Evolutionary conservation across 2,329 filamentous ascomycete genomes (phyloP), one percentile per base, ranked within the genome.

Genomic region (Fusarium sp.): DNA sequence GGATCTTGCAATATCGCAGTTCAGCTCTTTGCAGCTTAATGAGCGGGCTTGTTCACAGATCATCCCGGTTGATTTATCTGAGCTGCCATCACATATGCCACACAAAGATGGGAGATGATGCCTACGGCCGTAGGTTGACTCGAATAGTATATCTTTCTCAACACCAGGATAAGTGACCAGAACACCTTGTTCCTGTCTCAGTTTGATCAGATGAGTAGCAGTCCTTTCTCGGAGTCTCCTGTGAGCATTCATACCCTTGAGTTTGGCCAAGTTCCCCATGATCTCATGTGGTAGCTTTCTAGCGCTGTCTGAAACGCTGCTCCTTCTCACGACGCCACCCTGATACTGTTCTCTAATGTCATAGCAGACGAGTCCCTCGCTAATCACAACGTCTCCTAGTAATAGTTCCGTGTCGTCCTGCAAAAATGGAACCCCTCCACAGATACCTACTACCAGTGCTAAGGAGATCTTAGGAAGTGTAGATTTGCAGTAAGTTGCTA

Each of bases 151-250:
- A 4, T 52, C 48, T 5, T n/a, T 5, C 2, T 52, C 24, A 3
- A 15, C 0, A 2, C 24, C 35, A 4, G 35, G 48, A 1, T n/a
- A 43, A 20, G 13, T 41, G 12, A n/a, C 3, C 6, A 1, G 2
- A 3, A 11, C 8, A 1, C 3, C 15, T 2, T 6, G 2, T 6
- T 3, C 11, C 3, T 21, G 2, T 11, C n/a, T 52, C 24, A 52
- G 10, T 0, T n/a, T n/a, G 1, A 2, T 2, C 2, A 41, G 11
- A 9, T 41, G 12, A 29, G 3, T 6, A 18, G 0, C 6, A 2
- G 48, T 9, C 6, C 20, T 20, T 23, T 52, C 35, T 6, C 16
- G 48, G 4, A 52, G 33, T 6, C 10, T 52, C 6, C 2, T 8
- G 2, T 8, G 7, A 28, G 20, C 48, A 10, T 8, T n/a, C 0